These are phyloP conservation scores for Collybia sp. DNA, from an alignment of 768 basidiomycete genomes.

Conservation along the genomic window DNA sequence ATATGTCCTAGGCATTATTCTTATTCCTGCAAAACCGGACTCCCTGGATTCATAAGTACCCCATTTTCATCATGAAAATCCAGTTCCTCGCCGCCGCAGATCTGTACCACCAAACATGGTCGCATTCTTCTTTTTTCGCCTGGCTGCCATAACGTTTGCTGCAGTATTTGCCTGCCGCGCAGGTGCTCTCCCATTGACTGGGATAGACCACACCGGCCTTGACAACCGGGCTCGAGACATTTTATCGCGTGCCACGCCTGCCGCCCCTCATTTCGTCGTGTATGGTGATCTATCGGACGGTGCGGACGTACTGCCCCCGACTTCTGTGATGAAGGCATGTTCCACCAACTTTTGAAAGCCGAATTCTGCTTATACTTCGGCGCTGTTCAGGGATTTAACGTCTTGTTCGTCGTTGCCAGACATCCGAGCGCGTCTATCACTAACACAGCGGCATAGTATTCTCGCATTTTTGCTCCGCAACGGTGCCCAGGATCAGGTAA, in stretches of 20 bases:
- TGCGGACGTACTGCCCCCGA: constrained; percentile 43
- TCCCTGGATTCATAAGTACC: too few species aligned
- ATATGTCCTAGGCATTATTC: too few species aligned
- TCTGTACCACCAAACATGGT: constrained; percentile 7
- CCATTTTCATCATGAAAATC: too few species aligned
- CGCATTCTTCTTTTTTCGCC: constrained; percentile 6
- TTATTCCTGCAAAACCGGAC: too few species aligned
- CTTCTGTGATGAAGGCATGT: constrained; percentile 37
- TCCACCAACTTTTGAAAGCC: not conserved
- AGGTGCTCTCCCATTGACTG: constrained; percentile 11
- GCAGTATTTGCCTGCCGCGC: constrained; percentile 10
- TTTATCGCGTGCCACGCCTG: constrained; percentile 30
- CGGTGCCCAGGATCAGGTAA: constrained; percentile 54
- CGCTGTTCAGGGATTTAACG: constrained; percentile 45
- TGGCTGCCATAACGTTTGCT: constrained; percentile 12
- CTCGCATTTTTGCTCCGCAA: constrained; percentile 51
- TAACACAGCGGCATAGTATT: constrained; percentile 18
- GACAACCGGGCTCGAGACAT: constrained; percentile 25
- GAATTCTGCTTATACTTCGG: not conserved
- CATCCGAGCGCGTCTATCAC: constrained; percentile 1
- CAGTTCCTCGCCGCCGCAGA: too few species aligned
- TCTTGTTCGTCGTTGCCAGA: constrained; percentile 36
- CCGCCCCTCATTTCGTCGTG: constrained; percentile 47
- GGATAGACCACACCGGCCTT: constrained; percentile 18
- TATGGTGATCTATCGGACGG: constrained; percentile 36